These are phyloP conservation scores for Crithidia thermophila DNA, from an alignment of 208 protist genomes.

Conservation along the genomic window DNA sequence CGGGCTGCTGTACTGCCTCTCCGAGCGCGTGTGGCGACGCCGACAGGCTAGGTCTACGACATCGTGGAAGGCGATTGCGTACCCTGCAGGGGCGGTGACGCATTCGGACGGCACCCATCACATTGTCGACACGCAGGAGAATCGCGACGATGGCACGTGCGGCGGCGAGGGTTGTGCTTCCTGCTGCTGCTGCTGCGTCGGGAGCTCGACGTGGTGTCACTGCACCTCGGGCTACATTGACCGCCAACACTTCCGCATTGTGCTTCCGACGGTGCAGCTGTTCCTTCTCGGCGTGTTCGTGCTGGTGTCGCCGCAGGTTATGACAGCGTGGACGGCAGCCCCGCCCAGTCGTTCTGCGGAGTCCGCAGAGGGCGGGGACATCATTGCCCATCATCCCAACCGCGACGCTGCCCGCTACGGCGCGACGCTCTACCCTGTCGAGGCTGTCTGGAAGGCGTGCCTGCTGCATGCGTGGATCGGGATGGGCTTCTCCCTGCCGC, in stretches of 20 bases:
- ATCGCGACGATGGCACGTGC: not conserved
- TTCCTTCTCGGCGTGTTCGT: constrained; percentile 73
- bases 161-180: not conserved
- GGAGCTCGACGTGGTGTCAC: not conserved
- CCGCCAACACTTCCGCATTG: constrained; percentile 23
- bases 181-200: not conserved
- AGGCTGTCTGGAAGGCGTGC: constrained; percentile 63
- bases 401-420: constrained; percentile 23
- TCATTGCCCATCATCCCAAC: constrained; percentile 10
- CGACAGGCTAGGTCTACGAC: not conserved
- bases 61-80: not conserved
- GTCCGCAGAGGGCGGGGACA: constrained; percentile 6
- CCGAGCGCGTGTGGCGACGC: constrained; percentile 6
- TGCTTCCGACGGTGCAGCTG: constrained; percentile 51
- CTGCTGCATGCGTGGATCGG: constrained; percentile 77
- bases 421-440: constrained; percentile 43
- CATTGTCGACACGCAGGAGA: not conserved
- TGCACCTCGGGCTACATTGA: constrained; percentile 9
- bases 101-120: too few species aligned
- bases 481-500: constrained; percentile 49
- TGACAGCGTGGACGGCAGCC: constrained; percentile 33
- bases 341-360: not conserved
- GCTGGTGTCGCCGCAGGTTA: constrained; percentile 72
- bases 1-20: constrained; percentile 44
- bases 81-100: not conserved